Evolutionary conservation across 2,329 filamentous ascomycete genomes (phyloP), one percentile per base, ranked within the genome.

Genomic region (Tetracladium maxilliforme): DNA sequence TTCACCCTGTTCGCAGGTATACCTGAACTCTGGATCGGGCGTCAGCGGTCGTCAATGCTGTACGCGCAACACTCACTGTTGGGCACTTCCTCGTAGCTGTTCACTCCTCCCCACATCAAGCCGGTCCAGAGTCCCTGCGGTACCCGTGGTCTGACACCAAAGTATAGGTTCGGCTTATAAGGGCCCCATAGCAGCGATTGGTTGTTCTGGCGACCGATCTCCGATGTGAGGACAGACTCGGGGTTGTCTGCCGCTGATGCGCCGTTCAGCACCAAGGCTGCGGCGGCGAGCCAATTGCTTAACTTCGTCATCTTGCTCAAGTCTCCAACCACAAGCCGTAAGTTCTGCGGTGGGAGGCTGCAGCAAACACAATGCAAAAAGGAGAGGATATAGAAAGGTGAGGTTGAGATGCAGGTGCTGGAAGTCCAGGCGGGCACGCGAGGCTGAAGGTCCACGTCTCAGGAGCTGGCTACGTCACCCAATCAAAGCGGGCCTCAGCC

Each of bases 1-100:
- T 47, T 92, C 83, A 48, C 90, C 70, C 49, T 98, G 90, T 50
- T 95, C 90, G 54, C 90, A 98, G 0, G 90, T 94, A 49, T 93
- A 84, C 35, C 90, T 74, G 41, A 94, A 78, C 40, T 75, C 82
- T 90, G 19, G 5, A 14, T 24, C 7, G 18, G 16, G 11, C 14
- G 14, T 24, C 19, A 15, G 16, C 15, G 19, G 15, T 12, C 19
- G 14, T n/a, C 12, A 11, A 15, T 20, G 16, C 22, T 20, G 19
- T 14, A 26, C 13, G 6, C 19, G 10, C 14, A 26, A 15, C 30
- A 56, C 75, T 40, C 56, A 90, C 83, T 80, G 31, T 72, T 55
- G 45, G 90, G 81, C 27, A 86, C 69, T 32, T 71, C 70, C 21
- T 61, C 54, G 49, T 76, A 94, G 37, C 75, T 67, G 42, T 95